Evolutionary conservation across 352 stramenopile species (phyloP).

Genomic region (Globisporangium cederbergense): DNA sequence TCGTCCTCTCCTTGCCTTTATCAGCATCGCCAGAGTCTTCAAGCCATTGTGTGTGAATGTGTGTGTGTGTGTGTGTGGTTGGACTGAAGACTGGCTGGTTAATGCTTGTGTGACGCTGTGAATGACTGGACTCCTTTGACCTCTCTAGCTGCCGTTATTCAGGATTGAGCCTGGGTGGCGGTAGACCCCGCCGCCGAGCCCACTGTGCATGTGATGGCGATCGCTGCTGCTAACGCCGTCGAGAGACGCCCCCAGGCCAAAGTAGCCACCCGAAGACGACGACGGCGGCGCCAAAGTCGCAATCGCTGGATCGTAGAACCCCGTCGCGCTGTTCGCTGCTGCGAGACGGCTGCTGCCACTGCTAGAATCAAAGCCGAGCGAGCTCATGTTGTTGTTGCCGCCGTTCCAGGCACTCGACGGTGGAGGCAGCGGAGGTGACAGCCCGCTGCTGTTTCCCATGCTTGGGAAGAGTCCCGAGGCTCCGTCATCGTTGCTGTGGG

Average conservation of each 20-base stretch:
- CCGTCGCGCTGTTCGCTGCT: conserved; percentile 11
- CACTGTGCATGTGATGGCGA: conserved; percentile 24
- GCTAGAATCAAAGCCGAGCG: conserved; percentile 19
- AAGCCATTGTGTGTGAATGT: conserved; percentile 21
- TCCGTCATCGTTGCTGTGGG: conserved; percentile 2
- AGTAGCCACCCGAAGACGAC: conserved; percentile 17
- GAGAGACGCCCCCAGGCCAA: conserved; percentile 29
- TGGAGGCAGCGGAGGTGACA: background rate
- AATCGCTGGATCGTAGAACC: conserved; percentile 55
- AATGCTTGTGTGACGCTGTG: background rate
- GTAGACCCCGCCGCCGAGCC: conserved; percentile 36
- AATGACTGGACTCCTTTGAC: background rate
- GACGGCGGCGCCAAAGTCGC: conserved; percentile 25
- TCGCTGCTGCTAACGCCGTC: conserved; percentile 20
- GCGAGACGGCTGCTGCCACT: conserved; percentile 3
- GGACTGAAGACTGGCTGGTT: background rate
- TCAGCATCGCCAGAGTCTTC: conserved; percentile 2
- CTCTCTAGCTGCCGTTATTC: conserved; percentile 38
- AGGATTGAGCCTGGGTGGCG: conserved; percentile 39
- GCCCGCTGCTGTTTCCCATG: background rate
- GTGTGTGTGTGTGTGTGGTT: conserved; percentile 19
- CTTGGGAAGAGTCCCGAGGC: conserved; percentile 5
- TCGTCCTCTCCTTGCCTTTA: conserved; percentile 12
- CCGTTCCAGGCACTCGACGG: conserved; percentile 11
- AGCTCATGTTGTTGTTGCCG: conserved; percentile 9